Percentiles rank a stretch among this genome's conserved stretches.
Conservation (phyloP, 108 stramenopile species). For the Nitzschia inconspicua region DNA sequence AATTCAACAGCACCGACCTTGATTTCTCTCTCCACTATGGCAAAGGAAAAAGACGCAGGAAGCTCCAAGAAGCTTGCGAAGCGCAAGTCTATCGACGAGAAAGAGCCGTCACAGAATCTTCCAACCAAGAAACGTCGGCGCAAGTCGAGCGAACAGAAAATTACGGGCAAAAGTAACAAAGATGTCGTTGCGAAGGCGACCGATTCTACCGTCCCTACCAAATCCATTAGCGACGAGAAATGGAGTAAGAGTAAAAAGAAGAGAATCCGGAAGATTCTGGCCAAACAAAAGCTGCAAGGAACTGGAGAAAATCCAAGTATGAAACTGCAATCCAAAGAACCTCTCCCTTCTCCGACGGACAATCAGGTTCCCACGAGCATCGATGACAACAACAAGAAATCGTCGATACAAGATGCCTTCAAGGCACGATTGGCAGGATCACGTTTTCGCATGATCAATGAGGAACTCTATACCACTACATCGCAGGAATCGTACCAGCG, state of each 20-base stretch:
- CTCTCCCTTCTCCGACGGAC: too few relatives aligned
- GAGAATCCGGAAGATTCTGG: conserved; percentile 35
- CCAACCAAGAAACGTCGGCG: too few relatives aligned
- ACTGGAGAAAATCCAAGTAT: background rate
- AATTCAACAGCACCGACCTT: too few relatives aligned
- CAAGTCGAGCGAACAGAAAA: too few relatives aligned
- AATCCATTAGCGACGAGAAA: conserved; percentile 2
- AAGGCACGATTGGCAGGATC: conserved; percentile 84
- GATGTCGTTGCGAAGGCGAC: too few relatives aligned
- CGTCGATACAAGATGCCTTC: conserved; percentile 37
- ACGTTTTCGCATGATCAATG: conserved; percentile 97
- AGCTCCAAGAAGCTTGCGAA: too few relatives aligned
- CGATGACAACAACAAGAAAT: background rate
- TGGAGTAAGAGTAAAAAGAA: conserved; percentile 67
- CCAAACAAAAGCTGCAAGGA: conserved; percentile 28
- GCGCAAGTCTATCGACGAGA: too few relatives aligned
- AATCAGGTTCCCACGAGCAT: background rate
- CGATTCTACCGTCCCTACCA: too few relatives aligned
- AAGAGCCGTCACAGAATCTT: too few relatives aligned
- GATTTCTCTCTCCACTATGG: too few relatives aligned
- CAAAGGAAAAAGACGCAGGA: too few relatives aligned
- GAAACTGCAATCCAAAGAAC: background rate
- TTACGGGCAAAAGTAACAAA: too few relatives aligned
- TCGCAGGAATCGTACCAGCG: conserved; percentile 69
- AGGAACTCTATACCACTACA: conserved; percentile 91